Evolutionary conservation across 2,329 filamentous ascomycete genomes (phyloP).

Genomic region (Diplodia seriata): DNA sequence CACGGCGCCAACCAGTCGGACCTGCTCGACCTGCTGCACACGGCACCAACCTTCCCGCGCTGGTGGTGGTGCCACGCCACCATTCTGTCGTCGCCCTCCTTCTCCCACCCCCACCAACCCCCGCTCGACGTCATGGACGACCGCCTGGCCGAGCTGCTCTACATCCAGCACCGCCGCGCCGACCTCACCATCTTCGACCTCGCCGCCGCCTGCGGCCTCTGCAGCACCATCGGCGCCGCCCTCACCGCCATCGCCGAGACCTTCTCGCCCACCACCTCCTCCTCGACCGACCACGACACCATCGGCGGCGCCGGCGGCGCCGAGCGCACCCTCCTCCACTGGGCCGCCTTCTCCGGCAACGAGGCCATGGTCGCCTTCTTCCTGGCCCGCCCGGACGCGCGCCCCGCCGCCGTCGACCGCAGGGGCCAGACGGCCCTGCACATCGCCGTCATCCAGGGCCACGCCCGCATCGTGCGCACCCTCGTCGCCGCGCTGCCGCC

Average conservation of each 20-base stretch:
- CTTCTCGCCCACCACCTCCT: neutral
- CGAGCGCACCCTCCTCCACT: constrained; percentile 14
- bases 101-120: neutral
- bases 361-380: constrained; percentile 4
- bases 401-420: neutral
- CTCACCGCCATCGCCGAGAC: constrained; percentile 3
- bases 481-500: neutral
- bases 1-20: constrained; percentile 6
- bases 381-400: neutral
- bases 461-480: neutral
- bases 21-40: constrained; percentile 3
- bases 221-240: constrained; percentile 6
- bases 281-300: neutral
- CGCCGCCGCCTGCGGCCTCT: constrained; percentile 10
- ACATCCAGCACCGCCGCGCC: neutral
- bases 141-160: constrained; percentile 8
- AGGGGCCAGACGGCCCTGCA: constrained; percentile 4
- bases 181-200: constrained; percentile 14
- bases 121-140: constrained; percentile 8
- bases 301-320: neutral
- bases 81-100: neutral
- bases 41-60: neutral
- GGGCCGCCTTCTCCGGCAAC: constrained; percentile 22
- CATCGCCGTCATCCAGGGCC: constrained; percentile 18
- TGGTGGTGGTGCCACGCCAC: constrained; percentile 16